phyloP scores from a whole-genome alignment of 192 early-diverging fungal species.

The Kappamyces sp. region DNA sequence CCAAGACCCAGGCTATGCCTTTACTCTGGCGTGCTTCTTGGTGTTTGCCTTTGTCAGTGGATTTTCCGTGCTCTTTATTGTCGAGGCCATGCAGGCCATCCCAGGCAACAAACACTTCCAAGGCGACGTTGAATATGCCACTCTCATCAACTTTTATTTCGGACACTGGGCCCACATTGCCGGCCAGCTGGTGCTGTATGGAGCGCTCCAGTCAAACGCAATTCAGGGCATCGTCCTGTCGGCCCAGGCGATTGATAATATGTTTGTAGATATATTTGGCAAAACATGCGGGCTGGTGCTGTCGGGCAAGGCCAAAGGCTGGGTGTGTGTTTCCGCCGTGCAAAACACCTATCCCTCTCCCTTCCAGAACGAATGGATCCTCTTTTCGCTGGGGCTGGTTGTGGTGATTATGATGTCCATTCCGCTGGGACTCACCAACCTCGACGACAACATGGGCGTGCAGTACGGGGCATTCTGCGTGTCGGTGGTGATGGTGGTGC shows the following conservation, averaged over 20 bases:
- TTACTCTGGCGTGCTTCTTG: slow-evolving; percentile 25
- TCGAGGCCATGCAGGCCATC: slow-evolving; percentile 56
- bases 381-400: slow-evolving; percentile 39
- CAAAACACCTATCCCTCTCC: slow-evolving; percentile 28
- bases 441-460: slow-evolving; percentile 50
- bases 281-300: slow-evolving; percentile 42
- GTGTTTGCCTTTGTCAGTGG: slow-evolving; percentile 40
- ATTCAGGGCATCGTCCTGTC: slow-evolving; percentile 44
- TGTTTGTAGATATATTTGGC: slow-evolving; percentile 47
- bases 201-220: slow-evolving; percentile 37
- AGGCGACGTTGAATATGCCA: slow-evolving; percentile 53
- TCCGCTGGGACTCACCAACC: slow-evolving; percentile 41
- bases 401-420: slow-evolving; percentile 34
- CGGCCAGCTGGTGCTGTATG: slow-evolving; percentile 45
- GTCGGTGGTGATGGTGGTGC: slow-evolving; percentile 28
- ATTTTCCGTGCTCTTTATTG: slow-evolving; percentile 44
- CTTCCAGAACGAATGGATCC: slow-evolving; percentile 35
- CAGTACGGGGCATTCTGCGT: slow-evolving; percentile 45
- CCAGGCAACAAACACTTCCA: slow-evolving; percentile 53
- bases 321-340: slow-evolving; percentile 27
- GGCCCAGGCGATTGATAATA: slow-evolving; percentile 46
- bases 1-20: slow-evolving; percentile 37
- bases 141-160: slow-evolving; percentile 57
- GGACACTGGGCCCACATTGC: slow-evolving; percentile 30
- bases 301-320: slow-evolving; percentile 15